phyloP scores from a whole-genome alignment of 1,284 basidiomycete genomes.

The Puccinia triticina region DNA sequence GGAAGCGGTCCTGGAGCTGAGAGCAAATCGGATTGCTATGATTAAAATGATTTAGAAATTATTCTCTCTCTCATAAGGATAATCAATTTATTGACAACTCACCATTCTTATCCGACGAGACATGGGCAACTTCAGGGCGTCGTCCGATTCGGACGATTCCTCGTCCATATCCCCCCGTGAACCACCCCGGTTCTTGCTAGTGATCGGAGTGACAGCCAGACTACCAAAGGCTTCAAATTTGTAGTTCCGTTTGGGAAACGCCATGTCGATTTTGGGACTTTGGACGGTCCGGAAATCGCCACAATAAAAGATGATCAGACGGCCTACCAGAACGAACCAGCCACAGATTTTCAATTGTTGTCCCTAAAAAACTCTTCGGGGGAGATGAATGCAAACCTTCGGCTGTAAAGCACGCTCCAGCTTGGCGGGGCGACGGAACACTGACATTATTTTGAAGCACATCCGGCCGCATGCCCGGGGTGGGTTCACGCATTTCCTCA shows the following conservation, averaged over 20 bases:
- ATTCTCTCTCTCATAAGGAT: neutral
- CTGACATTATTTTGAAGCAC: slow-evolving; percentile 46
- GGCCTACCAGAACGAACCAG: neutral
- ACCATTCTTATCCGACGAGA: slow-evolving; percentile 38
- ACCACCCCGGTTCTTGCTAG: slow-evolving; percentile 2
- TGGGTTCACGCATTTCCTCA: slow-evolving; percentile 43
- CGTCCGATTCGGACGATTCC: slow-evolving; percentile 48
- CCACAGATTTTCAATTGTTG: slow-evolving; percentile 3
- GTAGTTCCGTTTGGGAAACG: slow-evolving; percentile 30
- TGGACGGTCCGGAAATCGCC: slow-evolving; percentile 21
- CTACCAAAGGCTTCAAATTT: slow-evolving; percentile 51
- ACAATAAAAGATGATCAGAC: slow-evolving; percentile 45
- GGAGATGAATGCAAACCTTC: slow-evolving; percentile 33
- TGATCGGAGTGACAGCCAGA: slow-evolving; percentile 29
- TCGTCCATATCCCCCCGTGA: neutral
- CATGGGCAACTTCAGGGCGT: slow-evolving; percentile 46
- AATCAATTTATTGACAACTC: neutral
- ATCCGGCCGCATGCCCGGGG: slow-evolving; percentile 37
- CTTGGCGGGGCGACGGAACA: slow-evolving; percentile 46
- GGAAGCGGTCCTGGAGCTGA: slow-evolving; percentile 19
- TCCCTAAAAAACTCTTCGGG: neutral
- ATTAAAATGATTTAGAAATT: neutral
- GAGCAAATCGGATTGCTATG: slow-evolving; percentile 25
- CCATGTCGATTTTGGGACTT: slow-evolving; percentile 8
- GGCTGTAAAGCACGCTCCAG: slow-evolving; percentile 35